Percentiles rank a stretch among this genome's conserved stretches.
phyloP scores from a whole-genome alignment of 192 early-diverging fungal genomes.

The Coemansia sp. region DNA sequence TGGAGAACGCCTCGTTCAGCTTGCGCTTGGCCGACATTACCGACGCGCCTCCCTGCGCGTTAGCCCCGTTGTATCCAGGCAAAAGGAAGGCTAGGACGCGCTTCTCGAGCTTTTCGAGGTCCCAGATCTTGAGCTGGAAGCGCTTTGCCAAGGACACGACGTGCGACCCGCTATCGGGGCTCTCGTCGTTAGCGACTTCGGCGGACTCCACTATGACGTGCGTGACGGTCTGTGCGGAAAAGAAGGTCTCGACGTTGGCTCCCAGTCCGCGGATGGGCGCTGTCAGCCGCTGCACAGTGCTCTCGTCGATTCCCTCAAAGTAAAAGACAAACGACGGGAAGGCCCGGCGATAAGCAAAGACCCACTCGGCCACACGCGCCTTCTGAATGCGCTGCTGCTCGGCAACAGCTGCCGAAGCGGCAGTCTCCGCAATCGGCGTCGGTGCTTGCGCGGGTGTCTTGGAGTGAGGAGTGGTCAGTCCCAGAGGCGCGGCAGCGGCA shows the following conservation, averaged over 20 bases:
- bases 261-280: constrained; percentile 39
- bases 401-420: constrained; percentile 1
- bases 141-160: constrained; percentile 42
- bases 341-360: constrained; percentile 45
- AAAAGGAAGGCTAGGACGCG: constrained; percentile 40
- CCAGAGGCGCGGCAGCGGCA: not conserved
- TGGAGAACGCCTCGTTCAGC: constrained; percentile 50
- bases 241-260: constrained; percentile 53
- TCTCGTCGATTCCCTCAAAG: constrained; percentile 57
- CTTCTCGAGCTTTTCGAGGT: constrained; percentile 48
- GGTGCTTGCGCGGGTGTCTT: not conserved
- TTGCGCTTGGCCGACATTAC: constrained; percentile 55
- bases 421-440: not conserved
- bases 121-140: constrained; percentile 53
- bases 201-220: constrained; percentile 48
- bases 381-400: constrained; percentile 46
- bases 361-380: constrained; percentile 53
- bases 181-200: constrained; percentile 13
- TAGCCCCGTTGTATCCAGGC: constrained; percentile 43
- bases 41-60: constrained; percentile 20
- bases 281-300: constrained; percentile 33
- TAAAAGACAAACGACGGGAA: constrained; percentile 58
- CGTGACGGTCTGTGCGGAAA: constrained; percentile 55
- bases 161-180: constrained; percentile 21
- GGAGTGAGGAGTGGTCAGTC: not conserved